Evolutionary conservation across 805 yeast genomes (phyloP).

Genomic region (Monosporozyma solicola): DNA sequence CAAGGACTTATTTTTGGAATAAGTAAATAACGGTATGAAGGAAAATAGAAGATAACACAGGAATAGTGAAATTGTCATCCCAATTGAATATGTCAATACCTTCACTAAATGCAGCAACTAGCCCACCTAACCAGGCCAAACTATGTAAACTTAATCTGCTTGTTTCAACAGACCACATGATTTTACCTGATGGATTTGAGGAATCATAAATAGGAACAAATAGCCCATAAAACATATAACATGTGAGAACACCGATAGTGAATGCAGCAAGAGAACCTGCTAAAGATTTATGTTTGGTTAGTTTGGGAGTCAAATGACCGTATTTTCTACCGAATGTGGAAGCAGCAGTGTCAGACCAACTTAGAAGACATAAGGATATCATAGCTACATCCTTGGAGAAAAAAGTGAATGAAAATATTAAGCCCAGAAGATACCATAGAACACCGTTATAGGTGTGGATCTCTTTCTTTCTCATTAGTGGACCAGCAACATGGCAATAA

Average conservation of each 20-base stretch:
- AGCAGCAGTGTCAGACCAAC: constrained; percentile 98
- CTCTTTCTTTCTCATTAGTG: constrained; percentile 79
- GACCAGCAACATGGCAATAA: constrained; percentile 64
- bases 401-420: constrained; percentile 56
- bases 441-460: constrained; percentile 71
- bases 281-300: constrained; percentile 66
- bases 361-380: constrained; percentile 65
- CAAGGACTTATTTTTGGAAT: not conserved
- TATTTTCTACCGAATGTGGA: constrained; percentile 83
- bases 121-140: constrained; percentile 57
- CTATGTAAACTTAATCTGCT: constrained; percentile 46
- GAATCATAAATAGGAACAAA: constrained; percentile 56
- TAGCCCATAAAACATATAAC: constrained; percentile 61
- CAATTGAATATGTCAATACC: constrained; percentile 65
- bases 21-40: constrained; percentile 39
- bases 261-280: constrained; percentile 92
- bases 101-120: constrained; percentile 81
- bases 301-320: constrained; percentile 76
- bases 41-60: constrained; percentile 69
- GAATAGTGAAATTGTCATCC: constrained; percentile 94
- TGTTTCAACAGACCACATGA: constrained; percentile 56
- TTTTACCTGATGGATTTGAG: constrained; percentile 46
- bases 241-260: constrained; percentile 55
- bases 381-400: constrained; percentile 77
- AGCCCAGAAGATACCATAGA: constrained; percentile 77